A percentile compares a stretch with the other conserved stretches of the same genome.
phyloP scores from a whole-genome alignment of 75 land plant species.

The Ceratopteris richardii region DNA sequence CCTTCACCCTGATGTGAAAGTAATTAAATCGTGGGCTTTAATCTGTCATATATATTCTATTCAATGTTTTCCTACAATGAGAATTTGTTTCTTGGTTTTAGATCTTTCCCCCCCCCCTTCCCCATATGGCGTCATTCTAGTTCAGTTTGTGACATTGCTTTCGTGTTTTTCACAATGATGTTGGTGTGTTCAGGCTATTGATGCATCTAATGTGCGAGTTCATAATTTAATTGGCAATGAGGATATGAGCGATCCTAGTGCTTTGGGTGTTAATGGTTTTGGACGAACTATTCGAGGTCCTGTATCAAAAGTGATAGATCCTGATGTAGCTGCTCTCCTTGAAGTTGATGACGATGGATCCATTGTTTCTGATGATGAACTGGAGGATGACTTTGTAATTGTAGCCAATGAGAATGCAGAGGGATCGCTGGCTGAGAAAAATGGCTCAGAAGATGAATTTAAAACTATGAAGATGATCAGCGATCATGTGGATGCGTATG shows the following conservation, averaged over 20 bases:
- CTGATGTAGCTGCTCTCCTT: slow-evolving; percentile 63
- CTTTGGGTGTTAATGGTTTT: slow-evolving; percentile 22
- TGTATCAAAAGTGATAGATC: slow-evolving; percentile 57
- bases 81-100: no score
- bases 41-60: background rate
- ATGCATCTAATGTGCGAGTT: slow-evolving; percentile 65
- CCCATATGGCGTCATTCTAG: background rate
- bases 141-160: background rate
- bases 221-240: slow-evolving; percentile 7
- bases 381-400: slow-evolving; percentile 85
- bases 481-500: background rate
- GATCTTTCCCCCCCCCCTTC: no score
- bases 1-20: slow-evolving; percentile 76
- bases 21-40: slow-evolving; percentile 2
- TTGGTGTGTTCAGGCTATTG: slow-evolving; percentile 52
- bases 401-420: slow-evolving; percentile 40
- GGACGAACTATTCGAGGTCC: slow-evolving; percentile 40
- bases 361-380: slow-evolving; percentile 64
- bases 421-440: background rate
- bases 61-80: background rate
- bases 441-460: background rate
- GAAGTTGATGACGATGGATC: slow-evolving; percentile 27
- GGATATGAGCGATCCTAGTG: slow-evolving; percentile 13
- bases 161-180: no score
- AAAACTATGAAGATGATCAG: background rate